Evolutionary conservation across 345 rosid genomes (phyloP).

Genomic region (Angophora floribunda): DNA sequence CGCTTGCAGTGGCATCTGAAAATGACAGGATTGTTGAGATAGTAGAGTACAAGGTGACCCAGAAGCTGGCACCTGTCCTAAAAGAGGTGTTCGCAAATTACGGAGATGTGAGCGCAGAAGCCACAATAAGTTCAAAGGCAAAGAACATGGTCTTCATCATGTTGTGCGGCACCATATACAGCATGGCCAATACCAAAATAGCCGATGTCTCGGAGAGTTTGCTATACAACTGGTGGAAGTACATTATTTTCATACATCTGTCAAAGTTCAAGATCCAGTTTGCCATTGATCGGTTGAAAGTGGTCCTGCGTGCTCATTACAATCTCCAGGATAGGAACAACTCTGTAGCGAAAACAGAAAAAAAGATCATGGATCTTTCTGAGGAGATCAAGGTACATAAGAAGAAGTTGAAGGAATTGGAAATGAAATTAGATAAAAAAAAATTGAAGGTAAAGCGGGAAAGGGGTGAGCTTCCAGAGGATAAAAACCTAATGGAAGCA

Average conservation of each 20-base stretch:
- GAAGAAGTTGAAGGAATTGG: background rate
- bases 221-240: background rate
- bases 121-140: background rate
- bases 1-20: background rate
- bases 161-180: background rate
- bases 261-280: background rate
- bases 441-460: background rate
- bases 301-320: background rate
- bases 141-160: background rate
- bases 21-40: background rate
- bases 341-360: background rate
- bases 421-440: background rate
- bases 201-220: background rate
- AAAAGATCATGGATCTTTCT: background rate
- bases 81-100: background rate
- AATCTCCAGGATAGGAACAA: background rate
- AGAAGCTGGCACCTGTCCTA: background rate
- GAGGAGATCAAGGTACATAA: background rate
- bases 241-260: background rate
- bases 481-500: background rate
- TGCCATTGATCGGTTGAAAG: background rate
- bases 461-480: background rate
- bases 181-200: background rate
- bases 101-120: background rate
- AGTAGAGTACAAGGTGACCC: background rate